phyloP scores from a whole-genome alignment of 768 basidiomycete species.

The Hebeloma cylindrosporum region DNA sequence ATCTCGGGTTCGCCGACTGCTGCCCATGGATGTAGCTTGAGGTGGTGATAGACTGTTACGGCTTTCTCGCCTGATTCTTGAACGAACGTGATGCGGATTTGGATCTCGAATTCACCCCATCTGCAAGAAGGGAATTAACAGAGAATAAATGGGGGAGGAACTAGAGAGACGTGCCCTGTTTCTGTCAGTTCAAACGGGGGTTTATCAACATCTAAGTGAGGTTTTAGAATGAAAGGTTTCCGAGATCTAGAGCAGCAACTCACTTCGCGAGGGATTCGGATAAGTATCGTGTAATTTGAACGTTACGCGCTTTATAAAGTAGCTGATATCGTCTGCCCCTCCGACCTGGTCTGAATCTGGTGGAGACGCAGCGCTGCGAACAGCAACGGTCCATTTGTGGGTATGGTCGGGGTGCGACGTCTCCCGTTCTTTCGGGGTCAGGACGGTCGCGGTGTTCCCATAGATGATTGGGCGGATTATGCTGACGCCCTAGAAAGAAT shows the following conservation, averaged over 20 bases:
- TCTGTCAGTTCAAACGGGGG: constrained; percentile 95
- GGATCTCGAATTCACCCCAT: constrained; percentile 99
- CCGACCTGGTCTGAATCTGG: constrained; percentile 78
- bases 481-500: constrained; percentile 64
- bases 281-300: constrained; percentile 99
- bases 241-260: constrained; percentile 26
- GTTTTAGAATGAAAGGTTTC: constrained; percentile 5
- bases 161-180: constrained; percentile 69
- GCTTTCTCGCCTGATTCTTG: constrained; percentile 91
- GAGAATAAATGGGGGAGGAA: neutral
- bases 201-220: constrained; percentile 74
- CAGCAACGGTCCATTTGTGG: constrained; percentile 94
- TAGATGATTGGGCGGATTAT: constrained; percentile 93
- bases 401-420: constrained; percentile 71
- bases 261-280: constrained; percentile 85
- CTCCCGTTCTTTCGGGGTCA: constrained; percentile 73
- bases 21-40: constrained; percentile 93
- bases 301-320: constrained; percentile 93
- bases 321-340: constrained; percentile 84
- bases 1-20: constrained; percentile 61
- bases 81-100: constrained; percentile 88
- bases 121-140: constrained; percentile 34
- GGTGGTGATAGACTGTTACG: constrained; percentile 83
- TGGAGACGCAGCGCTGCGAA: constrained; percentile 82
- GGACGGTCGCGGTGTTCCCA: constrained; percentile 85